These are phyloP conservation scores for Boletus eberwhitei DNA, from an alignment of 768 basidiomycete species.

Conservation along the genomic window DNA sequence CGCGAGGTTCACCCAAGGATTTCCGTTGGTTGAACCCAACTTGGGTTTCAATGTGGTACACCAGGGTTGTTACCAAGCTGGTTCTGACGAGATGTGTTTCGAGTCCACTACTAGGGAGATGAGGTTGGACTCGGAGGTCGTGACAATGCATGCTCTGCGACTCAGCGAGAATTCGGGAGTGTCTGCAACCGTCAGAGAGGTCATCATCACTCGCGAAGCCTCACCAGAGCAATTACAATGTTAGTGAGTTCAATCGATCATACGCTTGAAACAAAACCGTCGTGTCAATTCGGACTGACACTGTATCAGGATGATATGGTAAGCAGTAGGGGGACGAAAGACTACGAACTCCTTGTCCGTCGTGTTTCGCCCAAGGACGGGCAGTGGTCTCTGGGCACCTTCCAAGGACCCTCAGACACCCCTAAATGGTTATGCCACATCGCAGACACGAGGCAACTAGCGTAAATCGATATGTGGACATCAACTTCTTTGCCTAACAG, in stretches of 20 bases:
- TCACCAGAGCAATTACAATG: no score
- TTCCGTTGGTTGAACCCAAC: constrained; percentile 1
- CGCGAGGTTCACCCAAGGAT: background rate
- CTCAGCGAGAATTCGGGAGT: background rate
- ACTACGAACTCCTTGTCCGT: background rate
- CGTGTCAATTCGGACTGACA: background rate
- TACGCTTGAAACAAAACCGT: no score
- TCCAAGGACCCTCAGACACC: background rate
- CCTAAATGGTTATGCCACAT: background rate
- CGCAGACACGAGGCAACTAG: background rate
- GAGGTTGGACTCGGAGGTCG: background rate
- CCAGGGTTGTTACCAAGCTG: background rate
- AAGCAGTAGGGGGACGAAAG: no score
- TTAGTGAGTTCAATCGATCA: background rate
- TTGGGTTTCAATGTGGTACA: background rate
- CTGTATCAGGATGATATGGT: no score
- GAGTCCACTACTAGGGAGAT: background rate
- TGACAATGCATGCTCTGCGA: background rate
- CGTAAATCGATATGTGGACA: background rate
- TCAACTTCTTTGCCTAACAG: background rate
- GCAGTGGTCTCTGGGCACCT: no score
- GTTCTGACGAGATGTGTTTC: background rate
- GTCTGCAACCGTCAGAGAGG: background rate
- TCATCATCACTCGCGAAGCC: no score
- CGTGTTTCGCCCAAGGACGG: no score